Conservation (phyloP, 2,329 filamentous ascomycete genomes). For the Diplodia intermedia region DNA sequence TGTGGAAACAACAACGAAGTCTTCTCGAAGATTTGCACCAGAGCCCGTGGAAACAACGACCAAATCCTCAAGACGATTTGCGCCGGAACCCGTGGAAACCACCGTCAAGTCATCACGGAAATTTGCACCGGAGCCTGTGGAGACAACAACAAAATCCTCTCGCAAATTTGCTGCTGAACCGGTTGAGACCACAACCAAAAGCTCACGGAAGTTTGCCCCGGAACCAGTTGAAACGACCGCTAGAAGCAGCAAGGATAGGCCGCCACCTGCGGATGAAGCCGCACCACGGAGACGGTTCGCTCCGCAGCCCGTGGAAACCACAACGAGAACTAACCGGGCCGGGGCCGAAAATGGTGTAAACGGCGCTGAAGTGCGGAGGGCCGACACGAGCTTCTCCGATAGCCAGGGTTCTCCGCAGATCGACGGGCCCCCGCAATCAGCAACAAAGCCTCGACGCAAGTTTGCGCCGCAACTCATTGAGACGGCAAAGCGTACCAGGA, state of each 20-base stretch:
- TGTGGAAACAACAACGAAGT: slow-evolving; percentile 41
- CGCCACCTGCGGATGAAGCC: slow-evolving; percentile 24
- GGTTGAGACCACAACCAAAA: slow-evolving; percentile 41
- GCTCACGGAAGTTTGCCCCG: slow-evolving; percentile 61
- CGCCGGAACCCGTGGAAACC: slow-evolving; percentile 41
- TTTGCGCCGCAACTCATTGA: slow-evolving; percentile 85
- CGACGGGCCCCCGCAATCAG: slow-evolving; percentile 35
- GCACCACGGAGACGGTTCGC: slow-evolving; percentile 38
- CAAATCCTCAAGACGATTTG: slow-evolving; percentile 39
- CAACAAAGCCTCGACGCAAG: slow-evolving; percentile 49
- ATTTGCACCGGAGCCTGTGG: slow-evolving; percentile 72
- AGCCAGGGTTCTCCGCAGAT: slow-evolving; percentile 30
- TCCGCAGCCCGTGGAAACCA: slow-evolving; percentile 42
- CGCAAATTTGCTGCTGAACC: slow-evolving; percentile 45
- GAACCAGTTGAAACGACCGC: slow-evolving; percentile 49
- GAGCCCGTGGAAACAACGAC: slow-evolving; percentile 46
- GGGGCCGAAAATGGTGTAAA: slow-evolving; percentile 21
- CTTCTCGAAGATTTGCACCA: slow-evolving; percentile 43
- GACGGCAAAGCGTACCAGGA: slow-evolving; percentile 74
- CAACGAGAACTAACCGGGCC: slow-evolving; percentile 38
- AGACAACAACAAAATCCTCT: slow-evolving; percentile 68
- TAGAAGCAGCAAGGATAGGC: slow-evolving; percentile 41
- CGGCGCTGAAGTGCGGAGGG: slow-evolving; percentile 8
- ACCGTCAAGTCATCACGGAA: slow-evolving; percentile 35
- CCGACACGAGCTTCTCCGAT: slow-evolving; percentile 27